Evolutionary conservation across 352 stramenopile genomes (phyloP).

Genomic region (Labyrinthula sp.): DNA sequence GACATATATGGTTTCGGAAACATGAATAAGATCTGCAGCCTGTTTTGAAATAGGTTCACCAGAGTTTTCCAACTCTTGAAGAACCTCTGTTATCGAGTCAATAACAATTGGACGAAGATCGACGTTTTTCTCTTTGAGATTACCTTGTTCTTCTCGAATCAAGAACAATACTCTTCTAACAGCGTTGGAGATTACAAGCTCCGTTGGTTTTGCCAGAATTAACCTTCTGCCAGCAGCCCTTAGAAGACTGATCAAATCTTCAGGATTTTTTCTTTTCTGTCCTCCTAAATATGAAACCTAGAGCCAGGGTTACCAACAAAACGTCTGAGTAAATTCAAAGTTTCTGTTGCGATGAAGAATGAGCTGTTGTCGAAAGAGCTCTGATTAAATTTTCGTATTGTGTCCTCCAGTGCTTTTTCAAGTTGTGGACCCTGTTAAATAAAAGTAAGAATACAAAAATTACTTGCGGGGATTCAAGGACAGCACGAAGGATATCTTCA

Average conservation of each 20-base stretch:
- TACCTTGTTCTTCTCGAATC: conserved; percentile 44
- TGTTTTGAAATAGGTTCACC: conserved; percentile 85
- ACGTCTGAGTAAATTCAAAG: no score
- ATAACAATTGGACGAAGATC: conserved; percentile 7
- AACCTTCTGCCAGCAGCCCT: conserved; percentile 11
- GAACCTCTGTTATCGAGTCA: conserved; percentile 75
- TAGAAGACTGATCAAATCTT: conserved; percentile 17
- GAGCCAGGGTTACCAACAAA: no score
- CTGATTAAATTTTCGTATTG: no score
- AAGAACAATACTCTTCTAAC: conserved; percentile 61
- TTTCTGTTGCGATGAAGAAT: no score
- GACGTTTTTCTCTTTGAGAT: conserved; percentile 10
- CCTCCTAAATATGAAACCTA: no score
- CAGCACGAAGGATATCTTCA: no score
- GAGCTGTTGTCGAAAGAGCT: no score
- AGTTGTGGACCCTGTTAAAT: no score
- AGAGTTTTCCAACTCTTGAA: conserved; percentile 76
- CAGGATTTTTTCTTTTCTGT: conserved; percentile 4
- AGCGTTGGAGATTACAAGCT: conserved; percentile 61
- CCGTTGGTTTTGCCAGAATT: conserved; percentile 31
- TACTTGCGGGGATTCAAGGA: no score
- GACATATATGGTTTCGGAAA: conserved; percentile 79
- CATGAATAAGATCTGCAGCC: conserved; percentile 81
- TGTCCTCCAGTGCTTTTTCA: no score
- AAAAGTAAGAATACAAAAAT: no score